phyloP scores from a whole-genome alignment of 2,329 filamentous ascomycete species.

The Plectosphaerella plurivora region DNA sequence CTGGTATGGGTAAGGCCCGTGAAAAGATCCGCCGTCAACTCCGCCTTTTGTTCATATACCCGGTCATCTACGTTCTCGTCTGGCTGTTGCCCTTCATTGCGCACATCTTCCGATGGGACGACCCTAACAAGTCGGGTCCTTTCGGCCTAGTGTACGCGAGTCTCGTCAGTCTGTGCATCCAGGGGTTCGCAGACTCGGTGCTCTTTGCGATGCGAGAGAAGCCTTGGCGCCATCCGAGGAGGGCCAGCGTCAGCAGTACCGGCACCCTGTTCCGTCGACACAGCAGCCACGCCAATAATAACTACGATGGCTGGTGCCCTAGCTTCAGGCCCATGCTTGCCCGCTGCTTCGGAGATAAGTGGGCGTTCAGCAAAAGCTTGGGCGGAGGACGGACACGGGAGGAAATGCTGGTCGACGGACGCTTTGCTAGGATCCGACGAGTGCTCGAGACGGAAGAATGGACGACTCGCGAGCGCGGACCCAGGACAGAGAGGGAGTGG shows the following conservation, averaged over 20 bases:
- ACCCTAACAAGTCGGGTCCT: conserved; percentile 25
- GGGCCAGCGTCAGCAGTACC: background rate
- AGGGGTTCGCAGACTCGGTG: conserved; percentile 63
- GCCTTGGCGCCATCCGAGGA: conserved; percentile 54
- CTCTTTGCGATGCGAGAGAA: conserved; percentile 68
- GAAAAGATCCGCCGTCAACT: conserved; percentile 63
- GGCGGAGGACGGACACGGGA: conserved; percentile 12
- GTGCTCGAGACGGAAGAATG: conserved; percentile 32
- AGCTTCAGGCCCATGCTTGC: conserved; percentile 46
- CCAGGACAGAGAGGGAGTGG: conserved; percentile 1
- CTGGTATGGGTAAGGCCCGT: conserved; percentile 33
- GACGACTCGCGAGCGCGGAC: background rate
- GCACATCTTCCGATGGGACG: conserved; percentile 56
- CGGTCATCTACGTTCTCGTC: conserved; percentile 64
- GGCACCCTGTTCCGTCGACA: background rate
- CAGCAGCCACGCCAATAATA: conserved; percentile 6
- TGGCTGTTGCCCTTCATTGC: conserved; percentile 69
- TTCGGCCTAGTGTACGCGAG: conserved; percentile 51
- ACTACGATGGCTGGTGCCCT: conserved; percentile 4
- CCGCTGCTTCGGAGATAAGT: conserved; percentile 65
- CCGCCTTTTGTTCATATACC: conserved; percentile 71
- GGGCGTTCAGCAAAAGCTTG: conserved; percentile 59
- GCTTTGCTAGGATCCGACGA: conserved; percentile 39
- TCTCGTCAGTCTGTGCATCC: conserved; percentile 55
- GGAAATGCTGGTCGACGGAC: conserved; percentile 13